Percentiles rank a stretch among this genome's conserved stretches.
These are phyloP conservation scores for Fraxinus excelsior DNA, from an alignment of 257 asterid species.

Conservation along the genomic window DNA sequence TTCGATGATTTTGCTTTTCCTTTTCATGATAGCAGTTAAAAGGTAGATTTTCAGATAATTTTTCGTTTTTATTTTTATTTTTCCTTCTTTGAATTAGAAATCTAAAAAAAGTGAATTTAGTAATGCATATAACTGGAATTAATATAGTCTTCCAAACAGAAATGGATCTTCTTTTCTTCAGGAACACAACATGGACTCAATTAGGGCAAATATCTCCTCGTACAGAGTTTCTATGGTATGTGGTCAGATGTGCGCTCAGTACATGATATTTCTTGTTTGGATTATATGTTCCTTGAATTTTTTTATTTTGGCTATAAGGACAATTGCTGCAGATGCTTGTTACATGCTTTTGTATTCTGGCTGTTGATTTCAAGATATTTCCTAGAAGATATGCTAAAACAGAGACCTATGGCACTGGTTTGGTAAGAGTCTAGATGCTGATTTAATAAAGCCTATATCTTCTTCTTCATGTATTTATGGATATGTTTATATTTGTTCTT, in stretches of 20 bases:
- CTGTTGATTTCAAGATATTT: slow-evolving; percentile 93
- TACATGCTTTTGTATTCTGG: slow-evolving; percentile 81
- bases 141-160: slow-evolving; percentile 60
- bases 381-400: slow-evolving; percentile 96
- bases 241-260: not conserved
- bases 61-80: not conserved
- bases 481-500: not conserved
- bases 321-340: slow-evolving; percentile 69
- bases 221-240: slow-evolving; percentile 87
- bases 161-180: slow-evolving; percentile 51
- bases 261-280: slow-evolving; percentile 13
- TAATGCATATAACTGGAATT: slow-evolving; percentile 27
- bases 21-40: slow-evolving; percentile 35
- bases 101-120: slow-evolving; percentile 14
- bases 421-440: slow-evolving; percentile 53
- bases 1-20: slow-evolving; percentile 44
- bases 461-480: slow-evolving; percentile 11
- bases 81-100: slow-evolving; percentile 3
- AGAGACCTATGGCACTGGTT: slow-evolving; percentile 89
- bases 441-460: slow-evolving; percentile 7
- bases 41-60: slow-evolving; percentile 46
- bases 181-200: slow-evolving; percentile 48
- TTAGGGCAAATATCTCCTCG: slow-evolving; percentile 61
- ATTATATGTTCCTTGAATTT: slow-evolving; percentile 19
- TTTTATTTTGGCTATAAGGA: slow-evolving; percentile 24